A percentile compares a stretch with the other conserved stretches of the same genome.
Evolutionary conservation across 2,329 filamentous ascomycete species (phyloP).

Genomic region (Pseudogymnoascus verrucosus): DNA sequence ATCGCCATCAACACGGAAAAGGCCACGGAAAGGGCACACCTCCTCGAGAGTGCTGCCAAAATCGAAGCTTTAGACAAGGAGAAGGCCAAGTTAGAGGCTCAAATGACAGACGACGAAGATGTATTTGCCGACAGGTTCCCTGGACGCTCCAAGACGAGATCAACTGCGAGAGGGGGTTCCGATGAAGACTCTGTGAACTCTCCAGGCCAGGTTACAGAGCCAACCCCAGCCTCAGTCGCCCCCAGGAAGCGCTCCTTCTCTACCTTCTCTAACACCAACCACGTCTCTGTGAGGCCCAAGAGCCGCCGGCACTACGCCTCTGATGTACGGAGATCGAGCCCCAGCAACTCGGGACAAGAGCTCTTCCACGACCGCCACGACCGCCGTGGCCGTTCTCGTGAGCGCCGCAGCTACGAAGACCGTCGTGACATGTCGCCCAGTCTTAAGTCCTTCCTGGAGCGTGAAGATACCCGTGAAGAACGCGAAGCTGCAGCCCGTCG

Average conservation of each 20-base stretch:
- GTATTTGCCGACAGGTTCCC: background rate
- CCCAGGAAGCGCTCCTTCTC: background rate
- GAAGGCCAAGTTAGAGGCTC: conserved; percentile 21
- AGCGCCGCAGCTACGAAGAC: background rate
- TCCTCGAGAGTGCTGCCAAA: background rate
- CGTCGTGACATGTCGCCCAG: background rate
- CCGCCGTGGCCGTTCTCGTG: background rate
- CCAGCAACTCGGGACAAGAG: background rate
- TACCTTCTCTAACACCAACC: background rate
- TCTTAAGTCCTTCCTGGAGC: background rate
- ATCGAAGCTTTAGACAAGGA: background rate
- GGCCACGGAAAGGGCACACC: conserved; percentile 21
- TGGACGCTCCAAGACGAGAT: background rate
- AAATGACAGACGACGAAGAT: conserved; percentile 22
- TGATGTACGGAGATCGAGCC: background rate
- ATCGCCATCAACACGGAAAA: conserved; percentile 28
- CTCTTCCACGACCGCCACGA: background rate
- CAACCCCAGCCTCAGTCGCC: background rate
- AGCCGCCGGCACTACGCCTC: background rate
- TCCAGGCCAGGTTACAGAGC: background rate
- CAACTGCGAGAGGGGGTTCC: background rate
- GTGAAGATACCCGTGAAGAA: background rate
- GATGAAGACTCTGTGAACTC: background rate
- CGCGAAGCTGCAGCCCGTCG: background rate
- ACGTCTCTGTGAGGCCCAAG: background rate